Percentiles rank a stretch among this genome's conserved stretches.
phyloP scores from a whole-genome alignment of 2,329 filamentous ascomycete genomes.

The Claviceps purpurea region DNA sequence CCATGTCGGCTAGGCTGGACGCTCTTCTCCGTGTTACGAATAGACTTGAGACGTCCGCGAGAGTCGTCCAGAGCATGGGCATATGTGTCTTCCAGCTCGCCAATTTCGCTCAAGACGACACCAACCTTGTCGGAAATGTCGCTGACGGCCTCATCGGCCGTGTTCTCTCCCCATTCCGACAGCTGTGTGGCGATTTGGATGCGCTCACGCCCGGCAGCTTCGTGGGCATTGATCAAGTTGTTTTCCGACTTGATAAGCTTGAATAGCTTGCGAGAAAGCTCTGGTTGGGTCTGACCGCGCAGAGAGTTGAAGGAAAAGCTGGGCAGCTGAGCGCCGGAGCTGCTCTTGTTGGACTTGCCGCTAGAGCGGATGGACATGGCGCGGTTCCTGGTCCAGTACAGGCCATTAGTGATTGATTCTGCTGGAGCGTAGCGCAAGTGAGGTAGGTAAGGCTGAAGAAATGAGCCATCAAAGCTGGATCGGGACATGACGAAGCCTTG shows the following conservation, averaged over 20 bases:
- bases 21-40: conserved; percentile 88
- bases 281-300: conserved; percentile 71
- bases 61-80: conserved; percentile 80
- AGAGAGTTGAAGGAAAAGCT: conserved; percentile 80
- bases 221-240: conserved; percentile 71
- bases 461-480: conserved; percentile 18
- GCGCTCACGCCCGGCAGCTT: conserved; percentile 73
- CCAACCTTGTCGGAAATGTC: conserved; percentile 94
- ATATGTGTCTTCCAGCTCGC: conserved; percentile 83
- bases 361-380: conserved; percentile 61
- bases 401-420: conserved; percentile 16
- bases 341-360: conserved; percentile 34
- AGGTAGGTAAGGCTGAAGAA: conserved; percentile 10
- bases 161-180: conserved; percentile 92
- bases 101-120: conserved; percentile 81
- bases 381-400: conserved; percentile 46
- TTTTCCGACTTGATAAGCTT: conserved; percentile 93
- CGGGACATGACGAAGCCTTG: conserved; percentile 16
- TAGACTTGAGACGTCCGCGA: conserved; percentile 70
- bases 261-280: conserved; percentile 79
- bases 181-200: conserved; percentile 77
- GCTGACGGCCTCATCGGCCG: conserved; percentile 70
- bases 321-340: conserved; percentile 31
- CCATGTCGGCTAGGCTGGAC: conserved; percentile 85
- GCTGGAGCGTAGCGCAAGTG: conserved; percentile 7